phyloP scores from a whole-genome alignment of 805 yeast species.

The Yarrowia hollandica region DNA sequence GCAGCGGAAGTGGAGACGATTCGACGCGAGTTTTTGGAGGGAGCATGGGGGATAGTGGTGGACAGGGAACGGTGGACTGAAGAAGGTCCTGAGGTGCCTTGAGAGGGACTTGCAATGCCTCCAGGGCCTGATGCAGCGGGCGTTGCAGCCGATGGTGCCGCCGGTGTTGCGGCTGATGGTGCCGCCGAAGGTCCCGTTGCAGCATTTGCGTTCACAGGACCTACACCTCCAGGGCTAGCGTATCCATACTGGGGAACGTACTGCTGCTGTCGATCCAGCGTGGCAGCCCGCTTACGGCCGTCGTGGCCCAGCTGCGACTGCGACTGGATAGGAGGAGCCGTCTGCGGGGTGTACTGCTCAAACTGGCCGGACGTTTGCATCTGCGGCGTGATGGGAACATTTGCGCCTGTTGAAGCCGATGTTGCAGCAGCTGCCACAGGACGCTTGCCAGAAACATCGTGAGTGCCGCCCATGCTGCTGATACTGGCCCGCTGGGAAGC shows the following conservation, averaged over 20 bases:
- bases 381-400: slow-evolving; percentile 6
- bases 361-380: slow-evolving; percentile 7
- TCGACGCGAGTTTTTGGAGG: slow-evolving; percentile 10
- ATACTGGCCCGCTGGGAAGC: slow-evolving; percentile 8
- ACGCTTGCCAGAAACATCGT: neutral
- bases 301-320: slow-evolving; percentile 7
- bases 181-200: neutral
- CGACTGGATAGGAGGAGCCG: slow-evolving; percentile 13
- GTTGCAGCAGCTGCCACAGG: neutral
- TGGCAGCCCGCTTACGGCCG: slow-evolving; percentile 25
- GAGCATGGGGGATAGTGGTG: slow-evolving; percentile 3
- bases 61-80: slow-evolving; percentile 4
- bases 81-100: too few species aligned
- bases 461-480: neutral
- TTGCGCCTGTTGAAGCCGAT: neutral
- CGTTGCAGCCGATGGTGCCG: too few species aligned
- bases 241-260: slow-evolving; percentile 6
- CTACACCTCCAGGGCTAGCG: neutral
- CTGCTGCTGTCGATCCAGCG: slow-evolving; percentile 24
- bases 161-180: too few species aligned
- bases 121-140: too few species aligned
- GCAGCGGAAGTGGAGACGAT: slow-evolving; percentile 23
- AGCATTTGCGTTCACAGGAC: neutral
- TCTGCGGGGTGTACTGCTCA: slow-evolving; percentile 14
- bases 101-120: too few species aligned